Evolutionary conservation across 768 basidiomycete genomes (phyloP), one percentile per base, ranked within the genome.

Genomic region (Trametes gibbosa): DNA sequence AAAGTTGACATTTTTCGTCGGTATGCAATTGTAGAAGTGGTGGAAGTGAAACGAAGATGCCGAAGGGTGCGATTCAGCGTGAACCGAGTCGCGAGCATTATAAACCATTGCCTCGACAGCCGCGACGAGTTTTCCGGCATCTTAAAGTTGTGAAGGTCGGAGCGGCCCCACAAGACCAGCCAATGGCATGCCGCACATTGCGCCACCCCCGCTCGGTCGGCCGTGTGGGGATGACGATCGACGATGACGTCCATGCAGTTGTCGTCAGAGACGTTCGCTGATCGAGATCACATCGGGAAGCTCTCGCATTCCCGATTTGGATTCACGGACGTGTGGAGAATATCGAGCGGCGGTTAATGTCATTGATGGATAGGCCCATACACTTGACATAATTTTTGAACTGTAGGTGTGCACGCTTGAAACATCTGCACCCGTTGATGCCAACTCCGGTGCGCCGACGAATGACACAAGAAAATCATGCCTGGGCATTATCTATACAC

Each of bases 1-100:
- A 81, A 66, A 19, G 74, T 71, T 58, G 67, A 67, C 68, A 70
- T 72, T 39, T 63, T 43, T 49, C 60, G 53, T 17, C 23, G 43
- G 24, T 42, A n/a, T 29, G 46, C 17, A 34, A 49, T 23, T 3
- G 43, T n/a, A n/a, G 46, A 24, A 23, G 55, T 3, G n/a, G 7
- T 3, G 16, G 52, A 21, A 8, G 29, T 24, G 53, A 50, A 8
- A 39, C 19, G 41, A 39, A 50, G 39, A 21, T 47, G 23, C 32
- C 45, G 58, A 24, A 41, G 51, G 45, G 17, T 47, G 45, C 41
- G 40, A 35, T 27, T 52, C 19, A 46, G 4, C 43, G 40, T 40
- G n/a, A 21, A 8, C 37, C 53, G 59, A 29, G 47, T 19, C 17
- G 50, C 35, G 29, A 59, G 51, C 52, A 59, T 53, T 59, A 49